Evolutionary conservation across 1,284 basidiomycete species (phyloP).

Genomic region (Amylostereum chailletii): DNA sequence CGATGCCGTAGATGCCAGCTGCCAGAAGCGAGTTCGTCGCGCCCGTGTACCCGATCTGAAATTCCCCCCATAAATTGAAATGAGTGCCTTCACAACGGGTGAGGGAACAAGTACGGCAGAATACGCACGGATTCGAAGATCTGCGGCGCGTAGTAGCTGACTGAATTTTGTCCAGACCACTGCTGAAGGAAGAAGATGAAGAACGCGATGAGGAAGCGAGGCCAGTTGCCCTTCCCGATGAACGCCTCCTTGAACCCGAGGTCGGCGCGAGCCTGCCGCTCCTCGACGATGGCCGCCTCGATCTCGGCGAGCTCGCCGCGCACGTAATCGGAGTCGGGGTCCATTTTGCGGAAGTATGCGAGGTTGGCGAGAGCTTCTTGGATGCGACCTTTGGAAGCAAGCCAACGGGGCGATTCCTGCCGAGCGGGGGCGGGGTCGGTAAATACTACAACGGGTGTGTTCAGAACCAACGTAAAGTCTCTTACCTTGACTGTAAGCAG

Average conservation of each 20-base stretch:
- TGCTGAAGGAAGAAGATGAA: conserved; percentile 57
- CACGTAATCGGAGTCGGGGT: conserved; percentile 37
- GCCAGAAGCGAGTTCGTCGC: conserved; percentile 61
- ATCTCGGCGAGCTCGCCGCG: conserved; percentile 52
- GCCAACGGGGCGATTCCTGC: conserved; percentile 28
- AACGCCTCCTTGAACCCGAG: conserved; percentile 61
- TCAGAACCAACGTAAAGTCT: no score
- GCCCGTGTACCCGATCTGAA: conserved; percentile 56
- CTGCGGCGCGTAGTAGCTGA: conserved; percentile 73
- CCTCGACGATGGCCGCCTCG: conserved; percentile 58
- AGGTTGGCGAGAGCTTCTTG: conserved; percentile 26
- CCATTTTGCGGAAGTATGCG: conserved; percentile 50
- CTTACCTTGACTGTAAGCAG: conserved; percentile 57
- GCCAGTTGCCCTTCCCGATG: conserved; percentile 65
- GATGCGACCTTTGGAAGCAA: conserved; percentile 25
- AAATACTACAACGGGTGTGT: no score
- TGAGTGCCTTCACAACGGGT: no score
- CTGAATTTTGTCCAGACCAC: conserved; percentile 53
- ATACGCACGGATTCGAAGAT: conserved; percentile 54
- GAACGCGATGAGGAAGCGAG: conserved; percentile 63
- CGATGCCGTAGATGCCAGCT: conserved; percentile 75
- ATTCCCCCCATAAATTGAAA: no score
- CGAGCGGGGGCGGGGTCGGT: not conserved
- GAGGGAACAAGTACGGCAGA: conserved; percentile 10
- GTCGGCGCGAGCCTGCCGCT: conserved; percentile 44